Percentiles rank a stretch among this genome's conserved stretches.
phyloP scores from a whole-genome alignment of 139 green algal genomes.

The Picochlorum sp. region DNA sequence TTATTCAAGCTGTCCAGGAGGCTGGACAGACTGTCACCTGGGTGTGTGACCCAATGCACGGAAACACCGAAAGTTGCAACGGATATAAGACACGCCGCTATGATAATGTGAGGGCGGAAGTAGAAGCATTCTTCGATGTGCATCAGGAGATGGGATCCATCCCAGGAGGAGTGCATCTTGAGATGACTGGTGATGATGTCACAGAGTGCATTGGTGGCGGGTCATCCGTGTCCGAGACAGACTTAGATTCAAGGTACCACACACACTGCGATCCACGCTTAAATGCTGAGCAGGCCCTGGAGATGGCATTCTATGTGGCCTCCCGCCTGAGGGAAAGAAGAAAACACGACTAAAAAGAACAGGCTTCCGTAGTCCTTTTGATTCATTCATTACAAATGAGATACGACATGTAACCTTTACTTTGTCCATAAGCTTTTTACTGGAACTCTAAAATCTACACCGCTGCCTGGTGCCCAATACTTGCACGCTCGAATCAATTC shows the following conservation, averaged over 20 bases:
- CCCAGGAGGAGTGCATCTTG: constrained; percentile 92
- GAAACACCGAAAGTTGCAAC: constrained; percentile 89
- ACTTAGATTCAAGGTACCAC: constrained; percentile 92
- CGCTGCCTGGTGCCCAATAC: constrained; percentile 12
- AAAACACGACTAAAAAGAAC: constrained; percentile 11
- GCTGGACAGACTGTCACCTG: constrained; percentile 82
- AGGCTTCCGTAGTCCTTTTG: background rate
- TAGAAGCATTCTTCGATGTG: constrained; percentile 85
- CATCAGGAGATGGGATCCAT: constrained; percentile 80
- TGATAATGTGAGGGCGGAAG: constrained; percentile 65
- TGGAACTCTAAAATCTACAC: constrained; percentile 33
- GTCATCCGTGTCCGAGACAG: constrained; percentile 40
- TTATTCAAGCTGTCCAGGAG: constrained; percentile 61
- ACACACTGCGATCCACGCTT: constrained; percentile 99
- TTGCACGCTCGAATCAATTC: constrained; percentile 23
- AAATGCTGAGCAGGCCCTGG: constrained; percentile 94
- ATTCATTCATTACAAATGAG: constrained; percentile 1
- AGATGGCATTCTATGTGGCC: constrained; percentile 97
- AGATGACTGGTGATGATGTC: constrained; percentile 96
- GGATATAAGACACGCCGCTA: constrained; percentile 96
- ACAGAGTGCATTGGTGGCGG: constrained; percentile 97
- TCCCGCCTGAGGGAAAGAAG: constrained; percentile 48
- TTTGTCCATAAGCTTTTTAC: constrained; percentile 25
- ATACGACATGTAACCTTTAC: background rate
- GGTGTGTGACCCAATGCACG: constrained; percentile 98